Evolutionary conservation across 768 basidiomycete species (phyloP).

Genomic region (Lactifluus hygrophoroides): DNA sequence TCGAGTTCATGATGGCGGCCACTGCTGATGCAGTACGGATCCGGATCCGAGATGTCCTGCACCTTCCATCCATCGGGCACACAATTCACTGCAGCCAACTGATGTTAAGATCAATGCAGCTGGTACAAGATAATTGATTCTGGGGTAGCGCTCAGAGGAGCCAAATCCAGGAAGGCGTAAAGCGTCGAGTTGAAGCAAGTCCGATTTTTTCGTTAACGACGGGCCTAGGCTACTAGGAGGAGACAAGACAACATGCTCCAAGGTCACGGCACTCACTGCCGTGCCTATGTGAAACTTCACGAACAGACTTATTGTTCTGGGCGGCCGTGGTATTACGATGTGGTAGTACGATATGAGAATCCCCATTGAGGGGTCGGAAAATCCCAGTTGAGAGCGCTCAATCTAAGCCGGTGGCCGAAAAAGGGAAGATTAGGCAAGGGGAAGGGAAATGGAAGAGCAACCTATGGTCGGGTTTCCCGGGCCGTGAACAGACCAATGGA

Average conservation of each 20-base stretch:
- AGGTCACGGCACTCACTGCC: neutral
- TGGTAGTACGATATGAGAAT: neutral
- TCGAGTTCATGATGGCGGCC: neutral
- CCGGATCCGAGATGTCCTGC: neutral
- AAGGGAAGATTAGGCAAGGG: slow-evolving; percentile 13
- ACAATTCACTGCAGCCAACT: neutral
- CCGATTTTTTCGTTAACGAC: neutral
- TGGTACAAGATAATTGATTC: neutral
- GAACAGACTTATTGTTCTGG: neutral
- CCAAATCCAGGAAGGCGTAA: slow-evolving; percentile 1
- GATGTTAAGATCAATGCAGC: neutral
- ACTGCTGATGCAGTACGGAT: neutral
- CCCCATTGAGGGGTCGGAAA: neutral
- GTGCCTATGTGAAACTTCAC: neutral
- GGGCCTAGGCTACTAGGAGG: neutral
- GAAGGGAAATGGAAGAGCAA: slow-evolving; percentile 2
- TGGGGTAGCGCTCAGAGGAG: neutral
- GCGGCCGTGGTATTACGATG: neutral
- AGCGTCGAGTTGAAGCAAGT: neutral
- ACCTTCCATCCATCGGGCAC: neutral
- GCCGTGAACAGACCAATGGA: neutral
- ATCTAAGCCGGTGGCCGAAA: slow-evolving; percentile 7
- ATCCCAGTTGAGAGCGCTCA: neutral
- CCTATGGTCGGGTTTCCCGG: neutral
- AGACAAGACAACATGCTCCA: neutral